Conservation (phyloP, 1,284 basidiomycete species). For the Ceratobasidium sp. region DNA sequence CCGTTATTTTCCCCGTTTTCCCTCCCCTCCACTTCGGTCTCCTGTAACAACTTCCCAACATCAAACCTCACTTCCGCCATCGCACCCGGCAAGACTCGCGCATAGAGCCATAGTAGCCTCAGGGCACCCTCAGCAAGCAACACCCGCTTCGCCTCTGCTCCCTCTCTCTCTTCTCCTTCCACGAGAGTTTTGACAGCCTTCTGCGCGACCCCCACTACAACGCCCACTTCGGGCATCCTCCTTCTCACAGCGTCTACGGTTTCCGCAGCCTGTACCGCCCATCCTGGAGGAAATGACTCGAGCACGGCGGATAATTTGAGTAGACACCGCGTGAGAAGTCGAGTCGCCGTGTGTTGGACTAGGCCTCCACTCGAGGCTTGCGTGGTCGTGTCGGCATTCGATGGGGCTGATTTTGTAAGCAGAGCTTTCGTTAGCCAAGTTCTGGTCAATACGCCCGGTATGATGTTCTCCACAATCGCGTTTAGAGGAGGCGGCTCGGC, state of each 20-base stretch:
- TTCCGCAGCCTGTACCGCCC: conserved; percentile 76
- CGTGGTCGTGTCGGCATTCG: conserved; percentile 59
- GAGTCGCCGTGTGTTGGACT: conserved; percentile 85
- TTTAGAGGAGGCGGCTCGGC: conserved; percentile 74
- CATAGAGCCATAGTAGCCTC: conserved; percentile 86
- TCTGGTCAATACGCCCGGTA: conserved; percentile 80
- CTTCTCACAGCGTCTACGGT: conserved; percentile 81
- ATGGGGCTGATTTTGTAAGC: conserved; percentile 51
- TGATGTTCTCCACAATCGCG: conserved; percentile 77
- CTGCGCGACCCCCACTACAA: conserved; percentile 83
- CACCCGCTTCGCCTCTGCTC: conserved; percentile 58
- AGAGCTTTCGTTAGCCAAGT: conserved; percentile 83
- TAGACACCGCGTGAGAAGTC: conserved; percentile 79
- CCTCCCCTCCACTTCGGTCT: conserved; percentile 60
- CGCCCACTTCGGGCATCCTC: conserved; percentile 85
- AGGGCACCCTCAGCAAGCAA: conserved; percentile 84
- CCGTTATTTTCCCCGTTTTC: conserved; percentile 16
- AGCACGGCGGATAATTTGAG: conserved; percentile 75
- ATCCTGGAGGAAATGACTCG: conserved; percentile 69
- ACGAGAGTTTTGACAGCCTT: conserved; percentile 48
- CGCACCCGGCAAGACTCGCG: conserved; percentile 78
- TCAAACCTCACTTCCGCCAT: conserved; percentile 88
- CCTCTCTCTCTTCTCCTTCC: conserved; percentile 53
- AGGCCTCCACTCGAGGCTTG: conserved; percentile 62
- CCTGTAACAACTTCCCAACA: conserved; percentile 79